Conservation (phyloP, 495 filamentous ascomycete genomes). For the Penicillium pancosmium region DNA sequence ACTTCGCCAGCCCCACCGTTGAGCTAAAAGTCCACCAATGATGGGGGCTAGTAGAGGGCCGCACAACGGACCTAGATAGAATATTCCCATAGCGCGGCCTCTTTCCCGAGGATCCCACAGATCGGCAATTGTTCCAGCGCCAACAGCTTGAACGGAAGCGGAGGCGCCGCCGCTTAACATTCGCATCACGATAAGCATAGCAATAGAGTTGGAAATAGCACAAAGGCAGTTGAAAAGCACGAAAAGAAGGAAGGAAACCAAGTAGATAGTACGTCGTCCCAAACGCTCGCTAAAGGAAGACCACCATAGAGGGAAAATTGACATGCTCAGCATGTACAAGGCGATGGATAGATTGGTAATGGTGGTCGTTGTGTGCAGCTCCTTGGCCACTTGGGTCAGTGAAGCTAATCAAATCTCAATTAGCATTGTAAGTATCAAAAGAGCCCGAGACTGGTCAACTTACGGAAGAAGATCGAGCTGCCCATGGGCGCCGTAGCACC, state of each 20-base stretch:
- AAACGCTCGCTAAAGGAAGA: slow-evolving; percentile 83
- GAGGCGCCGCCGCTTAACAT: slow-evolving; percentile 80
- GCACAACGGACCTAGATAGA: slow-evolving; percentile 88
- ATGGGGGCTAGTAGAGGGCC: slow-evolving; percentile 87
- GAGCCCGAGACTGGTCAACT: slow-evolving; percentile 30
- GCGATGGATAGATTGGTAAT: slow-evolving; percentile 83
- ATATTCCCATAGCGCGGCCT: slow-evolving; percentile 88
- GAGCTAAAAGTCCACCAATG: slow-evolving; percentile 75
- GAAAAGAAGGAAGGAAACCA: slow-evolving; percentile 80
- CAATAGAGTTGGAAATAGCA: slow-evolving; percentile 74
- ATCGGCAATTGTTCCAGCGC: slow-evolving; percentile 90
- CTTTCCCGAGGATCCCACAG: slow-evolving; percentile 83
- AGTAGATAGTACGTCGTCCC: slow-evolving; percentile 83
- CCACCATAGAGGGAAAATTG: slow-evolving; percentile 94
- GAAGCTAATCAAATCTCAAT: slow-evolving; percentile 54
- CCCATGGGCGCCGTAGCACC: slow-evolving; percentile 82
- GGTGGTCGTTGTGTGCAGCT: slow-evolving; percentile 67
- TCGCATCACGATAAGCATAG: slow-evolving; percentile 86
- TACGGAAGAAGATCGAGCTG: slow-evolving; percentile 81
- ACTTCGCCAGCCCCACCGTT: slow-evolving; percentile 77
- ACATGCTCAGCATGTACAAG: slow-evolving; percentile 88
- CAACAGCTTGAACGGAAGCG: slow-evolving; percentile 88
- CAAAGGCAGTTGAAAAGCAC: slow-evolving; percentile 74
- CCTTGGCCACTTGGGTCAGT: slow-evolving; percentile 65
- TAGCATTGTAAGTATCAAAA: neutral